A percentile compares a stretch with the other conserved stretches of the same genome.
phyloP scores from a whole-genome alignment of 352 stramenopile species.

The Globisporangium abappressorium region DNA sequence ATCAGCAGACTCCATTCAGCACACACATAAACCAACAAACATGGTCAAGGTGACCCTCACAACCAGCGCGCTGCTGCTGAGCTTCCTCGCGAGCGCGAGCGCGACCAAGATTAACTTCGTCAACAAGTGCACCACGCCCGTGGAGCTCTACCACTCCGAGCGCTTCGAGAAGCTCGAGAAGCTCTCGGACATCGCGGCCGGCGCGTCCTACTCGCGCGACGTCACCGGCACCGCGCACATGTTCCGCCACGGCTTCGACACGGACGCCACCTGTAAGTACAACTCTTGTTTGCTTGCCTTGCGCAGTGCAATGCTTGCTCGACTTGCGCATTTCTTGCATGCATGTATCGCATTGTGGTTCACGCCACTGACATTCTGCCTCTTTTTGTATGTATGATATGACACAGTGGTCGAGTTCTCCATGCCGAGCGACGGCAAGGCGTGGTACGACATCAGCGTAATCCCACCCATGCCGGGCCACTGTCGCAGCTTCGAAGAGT shows the following conservation, averaged over 20 bases:
- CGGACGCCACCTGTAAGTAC: conserved; percentile 39
- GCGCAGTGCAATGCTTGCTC: background rate
- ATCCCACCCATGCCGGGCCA: conserved; percentile 51
- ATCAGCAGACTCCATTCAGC: background rate
- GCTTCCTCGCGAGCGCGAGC: conserved; percentile 2
- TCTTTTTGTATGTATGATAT: conserved; percentile 5
- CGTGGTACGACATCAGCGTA: conserved; percentile 64
- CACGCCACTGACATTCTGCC: background rate
- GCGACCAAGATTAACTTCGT: conserved; percentile 38
- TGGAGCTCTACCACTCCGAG: conserved; percentile 44
- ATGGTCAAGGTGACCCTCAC: conserved; percentile 9
- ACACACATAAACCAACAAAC: background rate
- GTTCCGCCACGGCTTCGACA: conserved; percentile 39
- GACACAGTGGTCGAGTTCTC: conserved; percentile 31
- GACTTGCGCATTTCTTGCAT: background rate
- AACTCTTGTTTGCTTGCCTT: background rate
- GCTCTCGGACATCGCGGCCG: conserved; percentile 22
- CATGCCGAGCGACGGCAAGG: conserved; percentile 15
- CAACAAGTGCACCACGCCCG: conserved; percentile 34
- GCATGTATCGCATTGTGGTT: background rate
- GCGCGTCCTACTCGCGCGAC: conserved; percentile 15
- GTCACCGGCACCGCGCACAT: conserved; percentile 37
- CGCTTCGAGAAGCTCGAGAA: conserved; percentile 18
- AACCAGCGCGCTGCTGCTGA: conserved; percentile 1
- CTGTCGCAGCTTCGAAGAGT: conserved; percentile 41